These are phyloP conservation scores for Dendrobium nobile DNA, from an alignment of 106 monocot species.

Conservation along the genomic window DNA sequence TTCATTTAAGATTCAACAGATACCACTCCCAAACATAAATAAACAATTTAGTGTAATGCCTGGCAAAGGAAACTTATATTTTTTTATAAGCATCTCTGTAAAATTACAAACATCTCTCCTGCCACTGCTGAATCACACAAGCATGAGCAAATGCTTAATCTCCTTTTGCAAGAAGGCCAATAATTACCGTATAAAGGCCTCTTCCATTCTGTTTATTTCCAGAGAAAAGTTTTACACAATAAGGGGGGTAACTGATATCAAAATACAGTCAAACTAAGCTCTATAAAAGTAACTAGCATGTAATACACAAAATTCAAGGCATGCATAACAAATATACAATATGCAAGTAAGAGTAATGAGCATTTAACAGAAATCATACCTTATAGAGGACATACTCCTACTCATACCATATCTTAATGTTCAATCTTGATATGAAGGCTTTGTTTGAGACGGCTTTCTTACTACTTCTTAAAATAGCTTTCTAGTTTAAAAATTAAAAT, in stretches of 20 bases:
- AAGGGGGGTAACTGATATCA: not conserved
- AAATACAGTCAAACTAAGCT: not conserved
- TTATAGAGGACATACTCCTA: not conserved
- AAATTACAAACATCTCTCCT: no score
- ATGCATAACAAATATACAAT: not conserved
- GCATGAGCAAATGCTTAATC: no score
- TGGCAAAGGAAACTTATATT: no score
- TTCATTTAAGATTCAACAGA: no score
- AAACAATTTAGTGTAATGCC: not conserved
- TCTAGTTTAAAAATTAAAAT: no score
- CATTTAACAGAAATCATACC: no score
- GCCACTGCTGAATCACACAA: no score
- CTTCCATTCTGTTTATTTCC: not conserved
- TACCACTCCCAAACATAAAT: not conserved
- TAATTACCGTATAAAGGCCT: not conserved
- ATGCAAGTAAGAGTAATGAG: no score
- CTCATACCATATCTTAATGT: not conserved
- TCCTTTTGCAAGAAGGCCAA: not conserved
- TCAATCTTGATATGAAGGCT: not conserved
- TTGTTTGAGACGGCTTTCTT: no score
- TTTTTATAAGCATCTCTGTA: no score
- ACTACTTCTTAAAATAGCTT: no score
- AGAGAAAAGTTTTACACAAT: not conserved
- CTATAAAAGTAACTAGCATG: not conserved
- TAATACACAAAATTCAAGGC: not conserved